Evolutionary conservation across 2,329 filamentous ascomycete genomes (phyloP), one percentile per base, ranked within the genome.

Genomic region (Cytospora piceae): DNA sequence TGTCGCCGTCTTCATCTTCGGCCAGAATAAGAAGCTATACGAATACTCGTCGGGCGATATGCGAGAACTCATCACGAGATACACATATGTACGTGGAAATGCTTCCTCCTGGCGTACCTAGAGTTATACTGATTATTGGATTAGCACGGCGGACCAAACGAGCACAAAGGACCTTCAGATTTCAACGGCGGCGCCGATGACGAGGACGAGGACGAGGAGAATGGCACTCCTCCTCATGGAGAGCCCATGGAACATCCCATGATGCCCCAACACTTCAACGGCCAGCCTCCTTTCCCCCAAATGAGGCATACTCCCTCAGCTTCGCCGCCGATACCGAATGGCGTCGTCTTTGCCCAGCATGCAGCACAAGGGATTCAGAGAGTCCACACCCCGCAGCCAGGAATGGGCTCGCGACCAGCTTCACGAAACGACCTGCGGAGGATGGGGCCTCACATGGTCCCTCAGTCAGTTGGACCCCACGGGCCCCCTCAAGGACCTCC

Each of bases 1-100:
- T 77, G 95, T 99, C 71, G 95, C 95, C 51, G 95, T 99, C 74
- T 95, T 99, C 77, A 97, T 99, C 74, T 98, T 98, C 75, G 94
- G 94, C 70, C 94, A 92, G 80, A 99, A 99, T 80, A 99, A 98
- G 85, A 98, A 98, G 81, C 85, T 99, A 31, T 97, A 98, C 79
- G 93, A 99, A 78, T 99, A 97, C 78, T 98, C 94, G 15, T 98
- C 94, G 22, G 84, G 88, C 72, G 93, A 97, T 77, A 97, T 99
- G 86, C 90, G 90, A 76, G 93, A 97, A 70, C 91, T 96, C 58
- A 88, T 99, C 71, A 86, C 87, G 60, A 87, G 93, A 76, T 96
- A 97, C 76, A 90, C 93, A 87, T 97, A 94, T 79, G 94, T 97
- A 82, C 73, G 93, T 87, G 60, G 31, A 27, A 29, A 17, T 22